Evolutionary conservation across 2,329 filamentous ascomycete species (phyloP).

Genomic region (Furcasterigmium sp.): DNA sequence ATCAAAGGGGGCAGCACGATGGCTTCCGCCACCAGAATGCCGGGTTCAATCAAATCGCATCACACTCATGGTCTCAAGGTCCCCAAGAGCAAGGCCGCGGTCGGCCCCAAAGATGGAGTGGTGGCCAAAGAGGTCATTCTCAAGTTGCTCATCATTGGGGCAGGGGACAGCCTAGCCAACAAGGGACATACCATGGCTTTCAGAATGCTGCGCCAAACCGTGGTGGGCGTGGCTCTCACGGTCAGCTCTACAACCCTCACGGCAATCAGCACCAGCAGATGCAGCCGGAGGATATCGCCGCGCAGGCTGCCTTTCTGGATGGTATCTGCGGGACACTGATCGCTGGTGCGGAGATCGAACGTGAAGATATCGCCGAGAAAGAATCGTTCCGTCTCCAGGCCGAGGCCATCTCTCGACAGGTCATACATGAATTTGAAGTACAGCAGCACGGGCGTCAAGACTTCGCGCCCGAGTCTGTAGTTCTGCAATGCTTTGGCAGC

Average conservation of each 20-base stretch:
- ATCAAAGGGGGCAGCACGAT: background rate
- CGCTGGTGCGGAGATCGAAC: constrained; percentile 55
- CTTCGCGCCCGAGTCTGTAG: constrained; percentile 54
- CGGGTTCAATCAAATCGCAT: background rate
- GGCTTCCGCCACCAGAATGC: background rate
- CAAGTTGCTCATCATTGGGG: background rate
- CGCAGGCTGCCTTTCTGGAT: constrained; percentile 45
- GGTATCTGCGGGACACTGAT: constrained; percentile 43
- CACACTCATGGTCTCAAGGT: background rate
- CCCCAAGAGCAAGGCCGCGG: background rate
- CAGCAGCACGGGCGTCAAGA: constrained; percentile 15
- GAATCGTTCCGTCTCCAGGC: constrained; percentile 63
- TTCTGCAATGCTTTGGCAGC: constrained; percentile 76
- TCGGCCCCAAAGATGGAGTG: background rate
- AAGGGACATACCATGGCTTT: background rate
- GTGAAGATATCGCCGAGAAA: constrained; percentile 61
- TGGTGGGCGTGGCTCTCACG: constrained; percentile 12
- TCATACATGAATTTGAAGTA: constrained; percentile 48
- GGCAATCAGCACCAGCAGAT: constrained; percentile 19
- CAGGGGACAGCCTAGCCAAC: background rate
- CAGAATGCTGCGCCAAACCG: background rate
- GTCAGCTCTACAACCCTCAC: constrained; percentile 23
- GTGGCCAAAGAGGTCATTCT: background rate
- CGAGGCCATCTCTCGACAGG: constrained; percentile 57
- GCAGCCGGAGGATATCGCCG: constrained; percentile 38